A percentile compares a stretch with the other conserved stretches of the same genome.
phyloP scores from a whole-genome alignment of 1,284 basidiomycete species.

The Sanghuangporus weigelae region DNA sequence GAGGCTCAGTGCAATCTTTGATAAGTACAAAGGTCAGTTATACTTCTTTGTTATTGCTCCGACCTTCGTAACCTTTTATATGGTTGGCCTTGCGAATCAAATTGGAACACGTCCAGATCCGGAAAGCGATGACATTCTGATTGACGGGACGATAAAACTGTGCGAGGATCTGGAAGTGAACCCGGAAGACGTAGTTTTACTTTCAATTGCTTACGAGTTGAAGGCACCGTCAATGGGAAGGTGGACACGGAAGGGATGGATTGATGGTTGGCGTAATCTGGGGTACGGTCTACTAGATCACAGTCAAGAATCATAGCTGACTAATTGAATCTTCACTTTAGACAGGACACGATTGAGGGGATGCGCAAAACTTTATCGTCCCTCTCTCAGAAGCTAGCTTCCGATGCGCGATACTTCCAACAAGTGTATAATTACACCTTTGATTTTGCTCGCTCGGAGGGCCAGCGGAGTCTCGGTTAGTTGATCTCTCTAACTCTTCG shows the following conservation, averaged over 20 bases:
- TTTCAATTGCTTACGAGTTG: constrained; percentile 74
- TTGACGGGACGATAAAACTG: constrained; percentile 72
- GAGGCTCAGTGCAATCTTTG: constrained; percentile 61
- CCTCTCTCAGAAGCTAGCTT: constrained; percentile 59
- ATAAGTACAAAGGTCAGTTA: constrained; percentile 70
- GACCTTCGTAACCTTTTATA: not conserved
- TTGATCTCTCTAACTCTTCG: constrained; percentile 19
- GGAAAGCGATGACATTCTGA: constrained; percentile 53
- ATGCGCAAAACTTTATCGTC: constrained; percentile 60
- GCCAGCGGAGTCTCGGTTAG: constrained; percentile 67
- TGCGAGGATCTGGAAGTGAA: constrained; percentile 65
- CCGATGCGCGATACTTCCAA: constrained; percentile 74
- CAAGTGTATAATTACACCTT: constrained; percentile 90
- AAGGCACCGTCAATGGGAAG: constrained; percentile 69
- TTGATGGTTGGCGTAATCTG: constrained; percentile 74
- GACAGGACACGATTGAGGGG: constrained; percentile 64
- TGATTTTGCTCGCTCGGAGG: constrained; percentile 75
- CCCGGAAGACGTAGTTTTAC: constrained; percentile 72
- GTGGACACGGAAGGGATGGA: constrained; percentile 74
- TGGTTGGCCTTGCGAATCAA: not conserved
- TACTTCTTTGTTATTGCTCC: not conserved
- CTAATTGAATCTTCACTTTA: constrained; percentile 26
- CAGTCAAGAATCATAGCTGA: not conserved
- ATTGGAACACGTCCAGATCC: constrained; percentile 35
- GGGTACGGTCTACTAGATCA: constrained; percentile 39